phyloP scores from a whole-genome alignment of 2,329 filamentous ascomycete species.

The Tolypocladium ovalisporum region DNA sequence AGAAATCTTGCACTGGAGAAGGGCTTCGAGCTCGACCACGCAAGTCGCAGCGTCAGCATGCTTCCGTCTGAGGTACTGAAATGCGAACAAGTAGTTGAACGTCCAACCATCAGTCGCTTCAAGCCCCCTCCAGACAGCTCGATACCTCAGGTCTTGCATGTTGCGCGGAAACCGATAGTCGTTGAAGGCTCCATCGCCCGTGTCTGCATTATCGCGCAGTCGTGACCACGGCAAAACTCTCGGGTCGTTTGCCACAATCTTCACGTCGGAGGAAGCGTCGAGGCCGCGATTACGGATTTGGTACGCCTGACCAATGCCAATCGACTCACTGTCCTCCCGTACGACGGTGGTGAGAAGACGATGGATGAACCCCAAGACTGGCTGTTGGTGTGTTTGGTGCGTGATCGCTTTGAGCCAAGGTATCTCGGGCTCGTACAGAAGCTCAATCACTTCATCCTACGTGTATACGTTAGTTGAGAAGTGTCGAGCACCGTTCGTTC shows the following conservation, averaged over 20 bases:
- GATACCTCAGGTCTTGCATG: constrained; percentile 8
- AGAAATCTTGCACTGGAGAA: constrained; percentile 12
- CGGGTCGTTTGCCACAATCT: constrained; percentile 7
- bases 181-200: constrained; percentile 6
- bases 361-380: constrained; percentile 10
- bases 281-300: neutral
- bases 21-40: constrained; percentile 5
- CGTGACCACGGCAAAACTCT: constrained; percentile 13
- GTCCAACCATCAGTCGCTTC: constrained; percentile 4
- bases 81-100: neutral
- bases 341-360: constrained; percentile 10
- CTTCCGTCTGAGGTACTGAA: neutral
- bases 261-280: constrained; percentile 8
- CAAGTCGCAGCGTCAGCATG: neutral
- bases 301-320: constrained; percentile 2
- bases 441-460: constrained; percentile 13
- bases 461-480: neutral
- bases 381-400: neutral
- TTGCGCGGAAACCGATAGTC: constrained; percentile 11
- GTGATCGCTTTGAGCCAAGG: constrained; percentile 24
- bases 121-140: constrained; percentile 14
- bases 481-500: neutral
- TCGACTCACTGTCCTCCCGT: constrained; percentile 6
- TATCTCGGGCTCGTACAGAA: constrained; percentile 24
- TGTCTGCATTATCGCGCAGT: neutral